Conservation (phyloP, 192 early-diverging fungal genomes). For the Rhizoclosmatium globosum region DNA sequence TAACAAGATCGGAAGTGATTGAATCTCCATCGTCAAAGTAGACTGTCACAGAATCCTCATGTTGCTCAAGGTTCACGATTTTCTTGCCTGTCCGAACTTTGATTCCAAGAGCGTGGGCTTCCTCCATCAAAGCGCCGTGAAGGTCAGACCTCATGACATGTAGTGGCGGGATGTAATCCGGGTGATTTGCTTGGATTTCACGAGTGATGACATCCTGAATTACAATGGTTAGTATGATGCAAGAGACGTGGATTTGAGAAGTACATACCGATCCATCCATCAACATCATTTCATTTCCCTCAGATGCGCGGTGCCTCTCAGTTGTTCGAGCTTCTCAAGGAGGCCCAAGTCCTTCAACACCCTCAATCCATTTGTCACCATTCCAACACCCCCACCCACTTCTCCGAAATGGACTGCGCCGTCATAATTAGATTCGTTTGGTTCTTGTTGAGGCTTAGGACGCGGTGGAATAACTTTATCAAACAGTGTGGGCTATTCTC, state of each 20-base stretch:
- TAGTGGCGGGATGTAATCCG: too few species aligned
- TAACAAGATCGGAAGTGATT: conserved; percentile 5
- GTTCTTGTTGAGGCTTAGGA: background rate
- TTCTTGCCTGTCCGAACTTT: conserved; percentile 3
- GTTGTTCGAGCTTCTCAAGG: background rate
- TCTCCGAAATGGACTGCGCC: background rate
- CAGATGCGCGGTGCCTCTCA: too few species aligned
- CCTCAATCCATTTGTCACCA: background rate
- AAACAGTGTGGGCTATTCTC: too few species aligned
- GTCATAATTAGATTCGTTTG: background rate
- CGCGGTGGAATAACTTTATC: too few species aligned
- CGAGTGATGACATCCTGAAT: too few species aligned
- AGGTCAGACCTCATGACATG: too few species aligned
- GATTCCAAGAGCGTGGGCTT: background rate
- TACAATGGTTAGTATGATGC: too few species aligned
- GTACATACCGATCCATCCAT: too few species aligned
- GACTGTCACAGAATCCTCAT: background rate
- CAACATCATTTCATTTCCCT: too few species aligned
- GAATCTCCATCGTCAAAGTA: conserved; percentile 14
- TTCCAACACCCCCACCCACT: background rate
- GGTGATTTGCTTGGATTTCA: too few species aligned
- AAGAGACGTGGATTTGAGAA: too few species aligned
- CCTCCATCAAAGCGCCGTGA: too few species aligned
- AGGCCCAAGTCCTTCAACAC: background rate
- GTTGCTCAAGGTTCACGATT: background rate